Conservation (phyloP, 2,329 filamentous ascomycete species). For the Colletotrichum orbiculare region DNA sequence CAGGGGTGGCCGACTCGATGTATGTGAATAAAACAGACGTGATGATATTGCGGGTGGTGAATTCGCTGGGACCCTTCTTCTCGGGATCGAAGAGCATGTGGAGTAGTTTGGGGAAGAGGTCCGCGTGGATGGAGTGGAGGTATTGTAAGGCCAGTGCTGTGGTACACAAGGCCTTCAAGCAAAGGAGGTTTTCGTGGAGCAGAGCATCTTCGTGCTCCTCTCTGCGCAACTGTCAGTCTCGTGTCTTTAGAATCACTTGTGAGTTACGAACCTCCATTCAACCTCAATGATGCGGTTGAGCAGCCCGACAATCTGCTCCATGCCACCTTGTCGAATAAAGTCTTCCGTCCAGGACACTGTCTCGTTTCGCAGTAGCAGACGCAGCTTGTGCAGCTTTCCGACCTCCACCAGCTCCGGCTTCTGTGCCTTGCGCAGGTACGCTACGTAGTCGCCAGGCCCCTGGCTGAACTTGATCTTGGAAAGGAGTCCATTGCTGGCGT, state of each 20-base stretch:
- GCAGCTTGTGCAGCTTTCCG: constrained; percentile 93
- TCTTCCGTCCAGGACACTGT: constrained; percentile 95
- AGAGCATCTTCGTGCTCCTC: constrained; percentile 96
- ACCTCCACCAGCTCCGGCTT: constrained; percentile 89
- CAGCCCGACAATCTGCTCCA: constrained; percentile 89
- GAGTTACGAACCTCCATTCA: constrained; percentile 85
- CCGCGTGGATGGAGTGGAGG: constrained; percentile 80
- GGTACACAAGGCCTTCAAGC: constrained; percentile 93
- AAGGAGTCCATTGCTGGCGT: constrained; percentile 67
- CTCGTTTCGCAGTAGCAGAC: constrained; percentile 90
- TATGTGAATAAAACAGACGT: constrained; percentile 91
- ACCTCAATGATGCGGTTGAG: constrained; percentile 93
- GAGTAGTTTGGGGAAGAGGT: constrained; percentile 86
- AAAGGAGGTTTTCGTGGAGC: constrained; percentile 90
- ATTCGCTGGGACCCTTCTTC: constrained; percentile 96
- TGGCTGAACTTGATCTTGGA: constrained; percentile 80
- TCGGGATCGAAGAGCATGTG: constrained; percentile 97
- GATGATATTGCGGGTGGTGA: constrained; percentile 90
- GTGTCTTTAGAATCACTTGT: neutral
- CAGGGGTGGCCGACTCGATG: constrained; percentile 73
- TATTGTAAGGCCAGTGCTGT: constrained; percentile 87
- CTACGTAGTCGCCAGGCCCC: constrained; percentile 84
- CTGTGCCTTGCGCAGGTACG: constrained; percentile 82
- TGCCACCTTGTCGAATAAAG: constrained; percentile 89
- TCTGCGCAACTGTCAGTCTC: constrained; percentile 56